phyloP scores from a whole-genome alignment of 495 filamentous ascomycete species.

The Venustampulla echinocandica region DNA sequence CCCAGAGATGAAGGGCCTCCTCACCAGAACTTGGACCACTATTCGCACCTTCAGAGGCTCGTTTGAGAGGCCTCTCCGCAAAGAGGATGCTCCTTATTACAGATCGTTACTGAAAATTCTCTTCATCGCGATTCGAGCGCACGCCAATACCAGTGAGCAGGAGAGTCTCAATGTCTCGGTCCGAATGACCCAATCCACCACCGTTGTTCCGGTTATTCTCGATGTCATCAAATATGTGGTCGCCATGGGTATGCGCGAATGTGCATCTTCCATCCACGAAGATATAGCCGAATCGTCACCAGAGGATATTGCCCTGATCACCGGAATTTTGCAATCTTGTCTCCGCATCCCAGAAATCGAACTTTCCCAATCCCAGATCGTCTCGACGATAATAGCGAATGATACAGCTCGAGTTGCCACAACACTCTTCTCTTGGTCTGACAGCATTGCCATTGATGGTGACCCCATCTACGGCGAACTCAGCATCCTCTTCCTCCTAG shows the following conservation, averaged over 20 bases:
- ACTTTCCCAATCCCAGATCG: constrained; percentile 53
- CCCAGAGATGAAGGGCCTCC: constrained; percentile 51
- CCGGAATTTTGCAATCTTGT: constrained; percentile 76
- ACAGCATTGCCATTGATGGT: constrained; percentile 57
- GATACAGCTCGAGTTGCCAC: constrained; percentile 73
- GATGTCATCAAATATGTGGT: constrained; percentile 70
- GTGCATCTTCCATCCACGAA: constrained; percentile 67
- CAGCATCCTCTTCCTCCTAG: constrained; percentile 76
- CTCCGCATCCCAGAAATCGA: constrained; percentile 62
- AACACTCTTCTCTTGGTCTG: constrained; percentile 89
- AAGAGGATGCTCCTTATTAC: constrained; percentile 62
- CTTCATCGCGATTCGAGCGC: constrained; percentile 67
- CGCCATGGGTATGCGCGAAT: constrained; percentile 68
- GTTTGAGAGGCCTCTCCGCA: constrained; percentile 52
- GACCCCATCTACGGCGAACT: constrained; percentile 95
- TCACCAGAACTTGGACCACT: constrained; percentile 58
- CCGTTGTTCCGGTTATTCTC: constrained; percentile 43
- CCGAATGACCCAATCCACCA: constrained; percentile 28
- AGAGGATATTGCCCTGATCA: constrained; percentile 77
- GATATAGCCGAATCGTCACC: constrained; percentile 38
- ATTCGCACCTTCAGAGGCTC: constrained; percentile 54
- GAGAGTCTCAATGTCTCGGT: constrained; percentile 12
- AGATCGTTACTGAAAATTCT: constrained; percentile 76
- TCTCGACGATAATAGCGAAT: constrained; percentile 52
- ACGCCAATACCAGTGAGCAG: neutral